Evolutionary conservation across 2,329 filamentous ascomycete species (phyloP), one percentile per base, ranked within the genome.

Genomic region (Mycosphaerella sp.): DNA sequence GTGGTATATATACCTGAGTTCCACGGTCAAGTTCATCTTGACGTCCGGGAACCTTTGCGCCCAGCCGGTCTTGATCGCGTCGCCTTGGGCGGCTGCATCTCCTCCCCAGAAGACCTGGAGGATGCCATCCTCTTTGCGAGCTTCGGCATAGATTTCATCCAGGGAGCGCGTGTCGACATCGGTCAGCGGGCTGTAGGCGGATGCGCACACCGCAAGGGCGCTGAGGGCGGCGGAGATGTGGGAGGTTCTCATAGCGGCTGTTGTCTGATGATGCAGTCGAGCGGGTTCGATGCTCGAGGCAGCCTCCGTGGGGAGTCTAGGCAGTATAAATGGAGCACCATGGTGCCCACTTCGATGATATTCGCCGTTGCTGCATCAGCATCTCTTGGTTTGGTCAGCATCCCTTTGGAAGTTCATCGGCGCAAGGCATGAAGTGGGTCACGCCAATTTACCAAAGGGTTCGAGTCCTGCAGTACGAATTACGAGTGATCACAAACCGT

Each of bases 11-110:
- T 29, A 29, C 26, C 26, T 29, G 0, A 81, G 62, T 54, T 80
- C 78, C 42, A 80, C 76, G 0, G 78, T 80, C 36, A 79, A 47
- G 59, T 81, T 79, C 12, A 81, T 71, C 3, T 71, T 76, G 54
- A 80, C 74, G 7, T 73, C 72, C 0, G 78, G 78, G 59, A 80
- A 81, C 0, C 69, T 66, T 1, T 62, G 57, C 57, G 78, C 75
- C 56, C 79, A 80, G 0, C 69, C 69, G 3, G 64, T 40, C 59
- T 75, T 78, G 11, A 78, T 55, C 1, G 9, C 29, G 50, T 73
- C 62, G 34, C 73, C 72, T 47, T 76, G 73, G 4, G 14, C 38
- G 9, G 47, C 53, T 14, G 47, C 57, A 52, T 62, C 58, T 7
- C 55, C 57, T 14, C 57, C 77, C 40, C 76, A 75, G 74, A 73